A percentile compares a stretch with the other conserved stretches of the same genome.
Conservation (phyloP, 306 rosid genomes). For the Cicer pinnatifidum region DNA sequence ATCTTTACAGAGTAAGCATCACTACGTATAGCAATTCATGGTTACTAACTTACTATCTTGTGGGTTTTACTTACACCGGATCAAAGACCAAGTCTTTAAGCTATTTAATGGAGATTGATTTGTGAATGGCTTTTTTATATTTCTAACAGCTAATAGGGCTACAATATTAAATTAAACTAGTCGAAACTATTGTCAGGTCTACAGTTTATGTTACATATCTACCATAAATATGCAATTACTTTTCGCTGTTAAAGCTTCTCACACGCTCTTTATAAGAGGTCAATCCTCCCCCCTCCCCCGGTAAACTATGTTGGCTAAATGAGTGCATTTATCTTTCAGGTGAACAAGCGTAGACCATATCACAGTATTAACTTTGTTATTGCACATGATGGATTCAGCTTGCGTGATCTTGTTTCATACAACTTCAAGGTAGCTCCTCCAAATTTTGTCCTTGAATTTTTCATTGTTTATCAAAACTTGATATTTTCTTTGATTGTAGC, state of each 20-base stretch:
- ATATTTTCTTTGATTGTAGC: conserved; percentile 61
- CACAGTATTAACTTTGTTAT: conserved; percentile 81
- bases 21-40: conserved; percentile 23
- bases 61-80: conserved; percentile 2
- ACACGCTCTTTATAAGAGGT: background rate
- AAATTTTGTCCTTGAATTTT: conserved; percentile 28
- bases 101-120: conserved; percentile 21
- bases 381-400: conserved; percentile 92
- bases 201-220: conserved; percentile 8
- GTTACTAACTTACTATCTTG: background rate
- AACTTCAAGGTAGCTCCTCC: conserved; percentile 72
- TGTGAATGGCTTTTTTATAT: conserved; percentile 7
- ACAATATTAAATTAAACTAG: conserved; percentile 31
- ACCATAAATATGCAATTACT: background rate
- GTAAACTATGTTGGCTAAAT: conserved; percentile 2
- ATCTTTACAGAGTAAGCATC: conserved; percentile 79
- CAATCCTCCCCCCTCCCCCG: background rate
- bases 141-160: conserved; percentile 16
- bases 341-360: conserved; percentile 85
- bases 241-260: background rate
- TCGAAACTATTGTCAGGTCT: background rate
- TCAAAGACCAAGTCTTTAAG: conserved; percentile 37
- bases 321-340: conserved; percentile 52
- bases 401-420: conserved; percentile 90
- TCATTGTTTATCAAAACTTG: conserved; percentile 22